Percentiles rank a stretch among this genome's conserved stretches.
These are phyloP conservation scores for Venturia effusa DNA, from an alignment of 2,329 filamentous ascomycete genomes.

Conservation along the genomic window DNA sequence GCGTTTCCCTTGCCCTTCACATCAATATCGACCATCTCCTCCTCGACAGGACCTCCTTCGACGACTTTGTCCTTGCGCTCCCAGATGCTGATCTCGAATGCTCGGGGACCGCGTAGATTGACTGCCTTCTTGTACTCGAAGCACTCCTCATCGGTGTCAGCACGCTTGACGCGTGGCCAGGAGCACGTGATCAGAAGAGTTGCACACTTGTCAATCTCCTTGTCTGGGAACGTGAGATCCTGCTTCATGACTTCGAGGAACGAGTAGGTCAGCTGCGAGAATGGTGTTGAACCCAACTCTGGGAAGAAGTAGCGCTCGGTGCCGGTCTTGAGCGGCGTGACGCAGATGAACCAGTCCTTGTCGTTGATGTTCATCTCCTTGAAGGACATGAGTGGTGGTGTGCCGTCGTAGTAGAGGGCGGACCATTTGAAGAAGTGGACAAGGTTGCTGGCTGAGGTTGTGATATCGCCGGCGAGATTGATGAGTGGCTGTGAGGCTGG, in stretches of 20 bases:
- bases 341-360: neutral
- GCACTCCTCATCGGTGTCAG: neutral
- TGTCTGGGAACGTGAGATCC: neutral
- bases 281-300: neutral
- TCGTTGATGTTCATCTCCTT: neutral
- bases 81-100: neutral
- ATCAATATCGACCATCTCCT: neutral
- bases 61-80: neutral
- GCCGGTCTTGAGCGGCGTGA: neutral
- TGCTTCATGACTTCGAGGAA: neutral
- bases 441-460: neutral
- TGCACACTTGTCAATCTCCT: neutral
- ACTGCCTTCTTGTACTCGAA: neutral
- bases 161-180: neutral
- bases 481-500: neutral
- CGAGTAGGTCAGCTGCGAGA: neutral
- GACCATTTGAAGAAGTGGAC: neutral
- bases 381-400: neutral
- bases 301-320: neutral
- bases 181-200: neutral
- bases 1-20: neutral
- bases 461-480: neutral
- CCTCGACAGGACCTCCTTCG: neutral
- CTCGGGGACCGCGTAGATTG: neutral
- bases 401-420: neutral